These are phyloP conservation scores for Penicillium fuscoglaucum DNA, from an alignment of 2,329 filamentous ascomycete species.

Conservation along the genomic window DNA sequence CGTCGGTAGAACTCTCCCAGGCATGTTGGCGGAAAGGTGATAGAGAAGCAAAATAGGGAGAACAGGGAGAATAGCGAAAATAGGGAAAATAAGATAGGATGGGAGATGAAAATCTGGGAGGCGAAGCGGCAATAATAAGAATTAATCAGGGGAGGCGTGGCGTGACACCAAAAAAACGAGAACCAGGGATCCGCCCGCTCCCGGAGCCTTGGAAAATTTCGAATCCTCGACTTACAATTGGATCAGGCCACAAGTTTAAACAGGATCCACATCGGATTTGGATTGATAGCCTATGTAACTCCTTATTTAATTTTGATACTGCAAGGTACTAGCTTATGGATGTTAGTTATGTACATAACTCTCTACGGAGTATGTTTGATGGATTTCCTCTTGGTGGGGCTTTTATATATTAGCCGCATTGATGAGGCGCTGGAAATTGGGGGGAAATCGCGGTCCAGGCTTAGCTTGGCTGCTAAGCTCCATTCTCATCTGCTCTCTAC, in stretches of 20 bases:
- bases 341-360: not conserved
- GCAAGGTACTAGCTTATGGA: not conserved
- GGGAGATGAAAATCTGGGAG: not conserved
- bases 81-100: not conserved
- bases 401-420: not conserved
- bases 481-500: not conserved
- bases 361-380: not conserved
- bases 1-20: slow-evolving; percentile 76
- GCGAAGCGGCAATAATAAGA: slow-evolving; percentile 6
- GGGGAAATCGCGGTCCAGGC: not conserved
- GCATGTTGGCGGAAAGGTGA: slow-evolving; percentile 58
- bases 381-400: not conserved
- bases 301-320: not conserved
- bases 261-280: not conserved
- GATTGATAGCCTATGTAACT: not conserved
- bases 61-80: not conserved
- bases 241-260: not conserved
- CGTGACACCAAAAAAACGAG: slow-evolving; percentile 20
- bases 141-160: slow-evolving; percentile 25
- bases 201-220: slow-evolving; percentile 16
- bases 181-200: slow-evolving; percentile 18
- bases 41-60: not conserved
- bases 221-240: not conserved
- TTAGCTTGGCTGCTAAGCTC: not conserved
- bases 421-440: not conserved